Base-by-base conservation (phyloP, 2,329 filamentous ascomycete genomes). In the Bipolaris bicolor region DNA sequence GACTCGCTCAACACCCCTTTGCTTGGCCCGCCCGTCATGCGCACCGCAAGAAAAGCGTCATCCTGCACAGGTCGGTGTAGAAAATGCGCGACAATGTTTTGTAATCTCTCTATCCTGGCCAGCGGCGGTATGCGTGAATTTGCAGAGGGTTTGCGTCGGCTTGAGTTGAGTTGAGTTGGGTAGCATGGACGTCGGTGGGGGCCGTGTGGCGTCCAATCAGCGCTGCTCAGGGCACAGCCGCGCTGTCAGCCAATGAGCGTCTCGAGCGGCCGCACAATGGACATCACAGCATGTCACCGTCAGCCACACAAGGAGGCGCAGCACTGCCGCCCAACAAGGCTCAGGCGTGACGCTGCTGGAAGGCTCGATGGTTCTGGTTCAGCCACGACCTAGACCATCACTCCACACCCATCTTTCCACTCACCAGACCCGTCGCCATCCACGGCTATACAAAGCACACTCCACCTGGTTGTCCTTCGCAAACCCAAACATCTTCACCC, bases 381-480 rank as follows among this genome's bases (percentile, higher is more conserved):
- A 52, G 59, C 52, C 56, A 56, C 51, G 55, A 60, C 60, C 65
- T 49, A 64, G 62, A 56, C 56, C 55, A 46, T 71, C 68, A 67
- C 64, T 64, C 64, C 65, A 69, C 67, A 63, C 58, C 60, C 61
- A 48, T 47, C 45, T 59, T 54, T 54, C 51, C 50, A 39, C 57
- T 73, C 71, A 74, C 67, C 65, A 60, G 66, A 69, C 70, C 61
- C 45, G 26, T 52, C 52, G 64, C 16, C 64, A 56, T 58, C 65
- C 50, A 48, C 55, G 47, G 60, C 60, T 71, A 72, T 73, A 75
- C 67, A 71, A 72, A 71, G 55, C 62, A 68, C 68, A 58, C 57
- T 54, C 60, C 55, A 57, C 59, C 64, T 43, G 52, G 58, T 62
- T 63, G 62, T 63, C 36, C 56, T 63, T 55, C 55, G 54, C 62